Percentiles rank a stretch among this genome's conserved stretches.
These are phyloP conservation scores for Neurospora intermedia DNA, from an alignment of 495 filamentous ascomycete species.

Conservation along the genomic window DNA sequence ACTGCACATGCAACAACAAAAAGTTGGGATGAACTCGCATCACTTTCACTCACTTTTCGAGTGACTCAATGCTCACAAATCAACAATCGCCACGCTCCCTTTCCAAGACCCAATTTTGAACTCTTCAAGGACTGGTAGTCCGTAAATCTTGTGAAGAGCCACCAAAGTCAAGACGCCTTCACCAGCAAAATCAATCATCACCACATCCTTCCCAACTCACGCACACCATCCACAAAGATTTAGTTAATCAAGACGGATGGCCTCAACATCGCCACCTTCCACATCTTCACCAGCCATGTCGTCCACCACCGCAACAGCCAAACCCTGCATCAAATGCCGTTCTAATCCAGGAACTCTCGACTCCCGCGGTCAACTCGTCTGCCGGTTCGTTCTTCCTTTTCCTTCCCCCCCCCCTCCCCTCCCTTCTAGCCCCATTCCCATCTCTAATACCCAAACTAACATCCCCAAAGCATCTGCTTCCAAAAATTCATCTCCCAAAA, in stretches of 20 bases:
- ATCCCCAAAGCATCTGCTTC: constrained; percentile 56
- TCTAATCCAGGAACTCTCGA: background rate
- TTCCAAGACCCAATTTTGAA: background rate
- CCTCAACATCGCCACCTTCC: background rate
- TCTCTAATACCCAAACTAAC: constrained; percentile 9
- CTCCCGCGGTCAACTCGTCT: background rate
- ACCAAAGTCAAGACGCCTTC: background rate
- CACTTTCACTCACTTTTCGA: background rate
- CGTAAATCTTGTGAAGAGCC: background rate
- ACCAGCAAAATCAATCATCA: background rate
- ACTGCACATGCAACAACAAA: background rate
- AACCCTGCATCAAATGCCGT: background rate
- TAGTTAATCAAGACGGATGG: background rate
- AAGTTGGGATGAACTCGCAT: background rate
- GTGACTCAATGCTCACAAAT: background rate
- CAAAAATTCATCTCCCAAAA: constrained; percentile 63
- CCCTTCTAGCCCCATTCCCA: too few relatives aligned
- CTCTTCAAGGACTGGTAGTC: background rate
- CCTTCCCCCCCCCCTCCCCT: background rate
- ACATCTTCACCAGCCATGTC: too few relatives aligned
- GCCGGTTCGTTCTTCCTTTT: background rate
- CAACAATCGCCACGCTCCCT: background rate
- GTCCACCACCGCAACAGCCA: background rate
- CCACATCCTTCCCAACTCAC: background rate
- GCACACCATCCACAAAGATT: background rate